These are phyloP conservation scores for Torrubiella hemipterigena DNA, from an alignment of 2,329 filamentous ascomycete genomes.

Conservation along the genomic window DNA sequence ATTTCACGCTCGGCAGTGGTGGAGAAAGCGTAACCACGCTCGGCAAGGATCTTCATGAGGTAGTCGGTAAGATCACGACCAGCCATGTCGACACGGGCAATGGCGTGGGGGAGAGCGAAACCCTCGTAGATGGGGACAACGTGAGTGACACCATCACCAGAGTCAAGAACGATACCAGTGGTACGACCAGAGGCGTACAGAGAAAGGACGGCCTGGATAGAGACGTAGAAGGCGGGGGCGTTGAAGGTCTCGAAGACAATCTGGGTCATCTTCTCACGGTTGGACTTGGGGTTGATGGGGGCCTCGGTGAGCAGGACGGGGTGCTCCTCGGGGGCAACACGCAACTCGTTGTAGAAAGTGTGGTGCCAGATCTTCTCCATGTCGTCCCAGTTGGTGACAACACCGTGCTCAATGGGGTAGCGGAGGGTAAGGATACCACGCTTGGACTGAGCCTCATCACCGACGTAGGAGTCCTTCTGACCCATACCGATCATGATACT, in stretches of 20 bases:
- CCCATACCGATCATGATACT: constrained; percentile 99
- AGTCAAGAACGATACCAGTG: constrained; percentile 99
- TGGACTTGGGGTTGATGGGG: constrained; percentile 99
- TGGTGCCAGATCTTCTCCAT: constrained; percentile 99
- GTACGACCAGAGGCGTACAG: constrained; percentile 99
- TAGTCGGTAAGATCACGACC: constrained; percentile 99
- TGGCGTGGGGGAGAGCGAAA: constrained; percentile 99
- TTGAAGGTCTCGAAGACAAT: constrained; percentile 99
- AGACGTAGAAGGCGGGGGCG: constrained; percentile 99
- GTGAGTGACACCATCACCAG: constrained; percentile 99
- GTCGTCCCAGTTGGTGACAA: constrained; percentile 99
- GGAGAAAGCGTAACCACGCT: constrained; percentile 99
- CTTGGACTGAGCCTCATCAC: constrained; percentile 99
- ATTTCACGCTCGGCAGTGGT: constrained; percentile 99
- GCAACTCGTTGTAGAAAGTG: constrained; percentile 99
- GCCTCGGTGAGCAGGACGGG: constrained; percentile 98
- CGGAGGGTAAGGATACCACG: constrained; percentile 99
- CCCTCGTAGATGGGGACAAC: constrained; percentile 99
- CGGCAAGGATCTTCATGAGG: constrained; percentile 99
- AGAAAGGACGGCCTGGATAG: constrained; percentile 97
- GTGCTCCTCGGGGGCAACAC: constrained; percentile 99
- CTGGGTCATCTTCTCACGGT: constrained; percentile 99
- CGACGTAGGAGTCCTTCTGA: constrained; percentile 99
- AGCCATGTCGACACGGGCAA: constrained; percentile 99
- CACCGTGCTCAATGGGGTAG: constrained; percentile 99